Percentiles rank a stretch among this genome's conserved stretches.
These are phyloP conservation scores for Auriscalpium vulgare DNA, from an alignment of 768 basidiomycete genomes.

Conservation along the genomic window DNA sequence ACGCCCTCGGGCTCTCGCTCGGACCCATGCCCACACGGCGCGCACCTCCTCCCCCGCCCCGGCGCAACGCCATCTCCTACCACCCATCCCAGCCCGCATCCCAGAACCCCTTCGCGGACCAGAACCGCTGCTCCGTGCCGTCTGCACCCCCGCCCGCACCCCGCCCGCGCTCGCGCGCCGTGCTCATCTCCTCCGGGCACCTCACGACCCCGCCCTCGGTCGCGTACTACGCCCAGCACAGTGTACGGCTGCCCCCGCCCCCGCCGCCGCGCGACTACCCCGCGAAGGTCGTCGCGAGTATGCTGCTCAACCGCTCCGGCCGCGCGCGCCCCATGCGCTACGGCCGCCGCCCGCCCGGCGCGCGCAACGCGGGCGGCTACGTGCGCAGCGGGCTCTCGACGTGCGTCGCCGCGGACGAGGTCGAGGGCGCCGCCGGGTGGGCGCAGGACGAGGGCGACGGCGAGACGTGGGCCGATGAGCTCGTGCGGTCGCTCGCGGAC, in stretches of 20 bases:
- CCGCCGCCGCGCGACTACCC: conserved; percentile 11
- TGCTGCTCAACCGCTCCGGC: conserved; percentile 10
- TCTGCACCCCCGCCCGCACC: not conserved
- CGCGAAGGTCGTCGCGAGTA: conserved; percentile 12
- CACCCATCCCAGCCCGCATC: conserved; percentile 3
- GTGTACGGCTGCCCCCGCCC: not conserved
- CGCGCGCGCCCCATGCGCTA: conserved; percentile 13
- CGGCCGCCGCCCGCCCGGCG: not conserved
- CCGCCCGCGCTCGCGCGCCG: conserved; percentile 2
- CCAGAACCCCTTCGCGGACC: not conserved
- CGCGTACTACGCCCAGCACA: not conserved
- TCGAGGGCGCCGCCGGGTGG: not conserved
- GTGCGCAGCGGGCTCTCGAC: conserved; percentile 11
- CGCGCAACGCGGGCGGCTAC: not conserved
- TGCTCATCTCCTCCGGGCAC: conserved; percentile 4
- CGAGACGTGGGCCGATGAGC: not conserved
- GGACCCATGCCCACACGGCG: not conserved
- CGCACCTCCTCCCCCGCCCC: not conserved
- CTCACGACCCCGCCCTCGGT: not conserved
- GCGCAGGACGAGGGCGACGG: not conserved
- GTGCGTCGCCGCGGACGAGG: not conserved
- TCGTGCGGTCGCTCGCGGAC: not conserved
- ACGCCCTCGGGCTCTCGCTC: not conserved
- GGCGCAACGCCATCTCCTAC: conserved; percentile 11
- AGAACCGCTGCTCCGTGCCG: not conserved